Evolutionary conservation across 192 early-diverging fungal species (phyloP), one percentile per base, ranked within the genome.

Genomic region (Coemansia furcata): DNA sequence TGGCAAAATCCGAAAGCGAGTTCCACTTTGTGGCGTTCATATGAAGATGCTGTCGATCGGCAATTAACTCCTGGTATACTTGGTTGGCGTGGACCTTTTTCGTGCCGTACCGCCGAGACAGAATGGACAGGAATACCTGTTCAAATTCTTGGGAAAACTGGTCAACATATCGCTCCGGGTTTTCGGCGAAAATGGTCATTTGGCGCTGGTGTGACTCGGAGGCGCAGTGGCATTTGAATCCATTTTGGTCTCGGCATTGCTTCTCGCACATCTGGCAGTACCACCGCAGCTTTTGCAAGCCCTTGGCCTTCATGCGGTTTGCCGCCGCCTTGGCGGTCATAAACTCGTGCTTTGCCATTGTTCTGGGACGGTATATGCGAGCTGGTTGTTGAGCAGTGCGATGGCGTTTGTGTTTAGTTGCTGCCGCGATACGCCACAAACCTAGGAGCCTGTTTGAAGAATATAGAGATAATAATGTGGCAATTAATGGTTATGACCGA

Each of bases 11-110:
- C 6, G 90, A 84, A 33, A 99, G 78, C n/a, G 94, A 87, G 4
- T 89, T 82, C 97, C 97, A 99, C 59, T 87, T 74, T 0, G 97
- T 99, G 2, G 95, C 84, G 68, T 97, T 99, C 95, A 99, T 97
- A 69, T 99, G 97, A 44, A 95, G 66, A 78, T 99, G 97, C 57
- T 93, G 84, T 33, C 90, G 80, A 75, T 99, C 93, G 6, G 89
- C 78, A 66, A 99, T 93, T 37, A 95, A 94, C 76, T 99, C 97
- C 74, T 99, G 93, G 83, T 99, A 99, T 2, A 98, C 94, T 19
- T 91, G 87, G 72, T 99, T 98, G n/a, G 95, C 95, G 32, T 89
- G 74, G 10, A 96, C 92, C 57, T 91, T 85, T 60, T 92, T 87
- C 0, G 93, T 94, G 6, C 89, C 90, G 68, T 91, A 92, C 58